Evolutionary conservation across 2,329 filamentous ascomycete species (phyloP).

Genomic region (Chaetothyriales sp.): DNA sequence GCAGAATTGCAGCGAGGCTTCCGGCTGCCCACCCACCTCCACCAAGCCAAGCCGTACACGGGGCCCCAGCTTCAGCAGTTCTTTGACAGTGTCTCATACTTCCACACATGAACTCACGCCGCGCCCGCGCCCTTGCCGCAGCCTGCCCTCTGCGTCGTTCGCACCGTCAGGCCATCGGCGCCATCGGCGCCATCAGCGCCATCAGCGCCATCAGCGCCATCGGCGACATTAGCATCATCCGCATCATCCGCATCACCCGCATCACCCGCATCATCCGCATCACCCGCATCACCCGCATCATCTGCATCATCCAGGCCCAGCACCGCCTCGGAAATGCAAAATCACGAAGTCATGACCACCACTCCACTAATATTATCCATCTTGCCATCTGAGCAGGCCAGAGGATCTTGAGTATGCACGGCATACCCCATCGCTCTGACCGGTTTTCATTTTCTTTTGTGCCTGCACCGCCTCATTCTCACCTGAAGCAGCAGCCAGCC

Average conservation of each 20-base stretch:
- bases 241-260: too few relatives aligned
- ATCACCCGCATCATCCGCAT: neutral
- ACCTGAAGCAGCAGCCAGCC: neutral
- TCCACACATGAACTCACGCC: slow-evolving; percentile 6
- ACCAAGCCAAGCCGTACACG: slow-evolving; percentile 6
- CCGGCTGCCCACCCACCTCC: slow-evolving; percentile 29
- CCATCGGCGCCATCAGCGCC: neutral
- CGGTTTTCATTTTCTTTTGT: neutral
- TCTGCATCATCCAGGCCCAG: too few relatives aligned
- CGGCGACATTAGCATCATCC: neutral
- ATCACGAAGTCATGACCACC: neutral
- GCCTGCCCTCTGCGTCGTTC: neutral
- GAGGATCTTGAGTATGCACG: neutral
- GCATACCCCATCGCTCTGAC: neutral
- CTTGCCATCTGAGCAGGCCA: neutral
- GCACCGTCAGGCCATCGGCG: too few relatives aligned
- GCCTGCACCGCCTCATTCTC: neutral
- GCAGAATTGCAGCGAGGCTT: slow-evolving; percentile 54
- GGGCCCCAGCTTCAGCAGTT: slow-evolving; percentile 9
- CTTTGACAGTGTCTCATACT: slow-evolving; percentile 15
- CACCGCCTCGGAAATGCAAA: neutral
- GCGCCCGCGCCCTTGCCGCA: neutral
- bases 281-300: neutral
- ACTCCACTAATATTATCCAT: neutral
- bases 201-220: neutral